A percentile compares a stretch with the other conserved stretches of the same genome.
Evolutionary conservation across 495 filamentous ascomycete genomes (phyloP).

Genomic region (Annulohypoxylon moriforme): DNA sequence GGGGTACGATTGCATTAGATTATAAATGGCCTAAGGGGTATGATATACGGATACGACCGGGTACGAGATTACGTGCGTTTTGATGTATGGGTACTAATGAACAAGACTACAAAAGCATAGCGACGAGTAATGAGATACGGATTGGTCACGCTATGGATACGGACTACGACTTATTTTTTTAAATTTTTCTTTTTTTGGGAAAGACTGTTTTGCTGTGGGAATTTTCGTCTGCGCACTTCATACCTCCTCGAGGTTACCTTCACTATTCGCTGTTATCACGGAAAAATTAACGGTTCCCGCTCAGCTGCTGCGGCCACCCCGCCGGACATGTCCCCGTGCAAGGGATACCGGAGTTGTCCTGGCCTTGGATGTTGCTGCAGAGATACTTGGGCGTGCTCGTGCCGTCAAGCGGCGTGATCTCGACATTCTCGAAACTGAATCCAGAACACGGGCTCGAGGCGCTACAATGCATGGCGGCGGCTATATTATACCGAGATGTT

Average conservation of each 20-base stretch:
- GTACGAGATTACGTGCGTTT: slow-evolving; percentile 26
- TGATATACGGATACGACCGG: slow-evolving; percentile 10
- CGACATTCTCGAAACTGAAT: slow-evolving; percentile 61
- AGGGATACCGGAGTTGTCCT: slow-evolving; percentile 48
- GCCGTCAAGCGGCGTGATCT: slow-evolving; percentile 59
- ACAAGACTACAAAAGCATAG: slow-evolving; percentile 10
- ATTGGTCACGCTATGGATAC: neutral
- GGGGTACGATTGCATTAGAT: slow-evolving; percentile 5
- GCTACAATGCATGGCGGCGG: slow-evolving; percentile 65
- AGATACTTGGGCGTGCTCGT: slow-evolving; percentile 56
- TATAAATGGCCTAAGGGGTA: neutral
- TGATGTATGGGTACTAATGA: slow-evolving; percentile 23
- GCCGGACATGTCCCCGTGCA: slow-evolving; percentile 60
- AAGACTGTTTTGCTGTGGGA: neutral
- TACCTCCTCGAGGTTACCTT: neutral
- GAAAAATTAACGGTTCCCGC: slow-evolving; percentile 50
- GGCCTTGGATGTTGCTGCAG: slow-evolving; percentile 58
- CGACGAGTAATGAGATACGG: slow-evolving; percentile 42
- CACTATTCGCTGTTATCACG: neutral
- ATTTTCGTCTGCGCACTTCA: neutral
- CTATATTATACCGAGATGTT: slow-evolving; percentile 65
- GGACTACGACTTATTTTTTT: neutral
- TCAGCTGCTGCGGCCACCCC: slow-evolving; percentile 58
- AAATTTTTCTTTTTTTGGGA: neutral
- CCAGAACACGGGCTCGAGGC: slow-evolving; percentile 59